Evolutionary conservation across 129 eudicot species (phyloP), one percentile per base, ranked within the genome.

Genomic region (Flaveria sonorensis): DNA sequence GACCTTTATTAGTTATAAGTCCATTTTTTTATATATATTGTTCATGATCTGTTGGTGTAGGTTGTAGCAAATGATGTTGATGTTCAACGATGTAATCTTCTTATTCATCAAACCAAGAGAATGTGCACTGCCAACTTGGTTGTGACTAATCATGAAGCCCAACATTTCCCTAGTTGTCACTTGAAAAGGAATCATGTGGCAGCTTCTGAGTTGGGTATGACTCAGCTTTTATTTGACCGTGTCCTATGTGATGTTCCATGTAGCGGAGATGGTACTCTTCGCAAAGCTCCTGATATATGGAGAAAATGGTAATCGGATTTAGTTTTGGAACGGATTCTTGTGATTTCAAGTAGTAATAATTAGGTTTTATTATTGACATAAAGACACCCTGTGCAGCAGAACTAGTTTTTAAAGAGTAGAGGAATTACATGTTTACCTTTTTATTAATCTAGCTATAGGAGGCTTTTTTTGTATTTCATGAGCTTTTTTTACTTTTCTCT

Each of bases 221-320:
- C 77, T 70, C 92, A 95, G 71, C 99, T 95, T 81, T 81, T 88
- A 61, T 95, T 95, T 85, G 99, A 95, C 75, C 99, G 99, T 65
- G 99, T 95, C 73, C 72, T 95, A 26, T 95, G 99, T 88, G 99
- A 95, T 88, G 99, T 95, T 75, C 99, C 99, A 32, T 95, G 99
- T 73, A 95, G 99, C 70, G 99, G 99, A 77, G 99, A 95, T 83
- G 99, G 99, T 53, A 95, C 99, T 45, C 90, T 95, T 20, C 96
- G 99, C 20, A 95, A 95, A 84, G 99, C 99, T 79, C 99, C 99
- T 59, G 99, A 95, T 87, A 95, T 95, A 21, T 95, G 99, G 99
- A 88, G 85, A 81, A 95, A 88, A 83, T 95, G 97, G 99, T 95
- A 85, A 45, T 26, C 40, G 15, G 20, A 26, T 24, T 59, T 59